Conservation (phyloP, 352 stramenopile species). For the Phytophthora uliginosa region DNA sequence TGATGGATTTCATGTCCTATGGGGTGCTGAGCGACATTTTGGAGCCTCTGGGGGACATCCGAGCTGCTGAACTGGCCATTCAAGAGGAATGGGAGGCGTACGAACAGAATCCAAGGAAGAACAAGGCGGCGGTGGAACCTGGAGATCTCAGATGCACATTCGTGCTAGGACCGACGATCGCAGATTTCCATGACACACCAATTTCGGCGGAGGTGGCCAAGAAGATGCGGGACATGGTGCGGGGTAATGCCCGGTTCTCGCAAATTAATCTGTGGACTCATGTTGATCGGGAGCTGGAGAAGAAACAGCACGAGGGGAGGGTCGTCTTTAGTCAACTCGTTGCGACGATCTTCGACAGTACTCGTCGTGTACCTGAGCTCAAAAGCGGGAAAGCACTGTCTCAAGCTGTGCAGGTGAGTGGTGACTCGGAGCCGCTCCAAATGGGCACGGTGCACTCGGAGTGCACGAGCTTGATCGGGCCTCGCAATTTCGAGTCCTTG, state of each 20-base stretch:
- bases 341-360: slow-evolving; percentile 8
- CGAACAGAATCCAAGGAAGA: slow-evolving; percentile 4
- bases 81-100: slow-evolving; percentile 11
- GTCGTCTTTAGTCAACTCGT: slow-evolving; percentile 16
- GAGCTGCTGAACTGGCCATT: not conserved
- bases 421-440: not conserved
- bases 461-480: slow-evolving; percentile 1
- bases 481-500: slow-evolving; percentile 7
- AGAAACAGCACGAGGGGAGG: not conserved
- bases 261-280: slow-evolving; percentile 12
- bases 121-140: not conserved
- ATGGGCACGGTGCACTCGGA: slow-evolving; percentile 4
- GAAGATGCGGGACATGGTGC: slow-evolving; percentile 7
- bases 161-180: slow-evolving; percentile 24
- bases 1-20: slow-evolving; percentile 8
- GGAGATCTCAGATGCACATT: slow-evolving; percentile 23
- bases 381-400: not conserved
- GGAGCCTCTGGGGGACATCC: slow-evolving; percentile 3
- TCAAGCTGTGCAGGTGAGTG: not conserved
- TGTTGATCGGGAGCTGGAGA: slow-evolving; percentile 1
- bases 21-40: slow-evolving; percentile 5
- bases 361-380: not conserved
- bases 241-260: slow-evolving; percentile 14
- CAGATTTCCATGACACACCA: slow-evolving; percentile 9
- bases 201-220: not conserved